These are phyloP conservation scores for Lunasporangiospora selenospora DNA, from an alignment of 192 early-diverging fungal species.

Conservation along the genomic window DNA sequence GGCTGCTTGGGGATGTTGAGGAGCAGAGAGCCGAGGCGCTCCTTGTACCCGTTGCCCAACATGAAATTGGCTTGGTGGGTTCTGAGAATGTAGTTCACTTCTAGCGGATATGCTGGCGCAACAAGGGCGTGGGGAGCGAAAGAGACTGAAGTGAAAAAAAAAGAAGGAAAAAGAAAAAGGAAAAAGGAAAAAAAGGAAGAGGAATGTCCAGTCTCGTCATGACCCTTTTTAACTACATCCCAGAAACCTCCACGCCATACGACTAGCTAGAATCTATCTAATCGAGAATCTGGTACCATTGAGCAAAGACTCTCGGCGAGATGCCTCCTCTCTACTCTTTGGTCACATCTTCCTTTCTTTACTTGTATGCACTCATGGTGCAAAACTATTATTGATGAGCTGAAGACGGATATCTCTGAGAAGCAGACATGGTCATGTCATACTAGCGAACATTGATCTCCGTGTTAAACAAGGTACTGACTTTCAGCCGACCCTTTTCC, in stretches of 20 bases:
- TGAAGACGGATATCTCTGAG: no score
- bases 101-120: neutral
- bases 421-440: no score
- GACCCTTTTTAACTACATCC: neutral
- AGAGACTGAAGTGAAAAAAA: slow-evolving; percentile 8
- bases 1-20: slow-evolving; percentile 33
- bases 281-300: no score
- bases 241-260: neutral
- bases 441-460: no score
- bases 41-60: slow-evolving; percentile 47
- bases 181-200: neutral
- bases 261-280: no score
- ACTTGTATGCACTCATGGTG: no score
- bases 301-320: no score
- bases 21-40: slow-evolving; percentile 33
- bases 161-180: neutral
- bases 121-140: neutral
- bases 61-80: slow-evolving; percentile 5
- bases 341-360: no score
- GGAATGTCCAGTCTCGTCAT: neutral
- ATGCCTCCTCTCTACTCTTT: no score
- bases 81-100: neutral
- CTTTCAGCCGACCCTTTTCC: no score
- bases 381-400: no score
- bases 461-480: no score